A percentile compares a stretch with the other conserved stretches of the same genome.
Conservation (phyloP, 129 eudicot species). For the Centrapalus pauciflorus region DNA sequence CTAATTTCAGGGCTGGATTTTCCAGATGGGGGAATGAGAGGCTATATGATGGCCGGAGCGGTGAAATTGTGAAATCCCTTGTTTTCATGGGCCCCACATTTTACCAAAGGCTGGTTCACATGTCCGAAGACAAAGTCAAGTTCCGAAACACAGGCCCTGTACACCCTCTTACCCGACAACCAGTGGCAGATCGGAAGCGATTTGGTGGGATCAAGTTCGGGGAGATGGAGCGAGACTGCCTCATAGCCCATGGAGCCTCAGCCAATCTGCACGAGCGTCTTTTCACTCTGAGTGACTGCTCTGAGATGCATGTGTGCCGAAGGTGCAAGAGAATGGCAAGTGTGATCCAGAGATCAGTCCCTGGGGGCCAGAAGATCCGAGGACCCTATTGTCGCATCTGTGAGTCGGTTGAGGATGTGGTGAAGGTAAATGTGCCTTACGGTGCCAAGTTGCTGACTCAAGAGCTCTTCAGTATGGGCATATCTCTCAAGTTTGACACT, state of each 20-base stretch:
- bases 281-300: conserved; percentile 76
- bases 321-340: conserved; percentile 66
- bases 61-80: conserved; percentile 62
- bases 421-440: conserved; percentile 72
- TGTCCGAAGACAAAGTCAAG: conserved; percentile 94
- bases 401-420: conserved; percentile 59
- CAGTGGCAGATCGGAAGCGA: conserved; percentile 86
- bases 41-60: conserved; percentile 69
- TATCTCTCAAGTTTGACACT: conserved; percentile 71
- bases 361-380: conserved; percentile 64
- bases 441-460: conserved; percentile 82
- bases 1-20: conserved; percentile 61
- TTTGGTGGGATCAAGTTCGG: conserved; percentile 89
- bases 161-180: conserved; percentile 89
- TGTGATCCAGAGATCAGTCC: conserved; percentile 60
- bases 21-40: conserved; percentile 83
- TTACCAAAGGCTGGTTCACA: conserved; percentile 75
- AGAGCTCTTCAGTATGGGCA: conserved; percentile 92
- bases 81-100: conserved; percentile 87
- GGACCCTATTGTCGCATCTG: conserved; percentile 85
- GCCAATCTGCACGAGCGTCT: conserved; percentile 82
- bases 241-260: conserved; percentile 84
- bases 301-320: conserved; percentile 73
- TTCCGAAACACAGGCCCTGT: conserved; percentile 83
- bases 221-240: conserved; percentile 83